Evolutionary conservation across 345 rosid species (phyloP), one percentile per base, ranked within the genome.

Genomic region (Eucalyptus polybractea): DNA sequence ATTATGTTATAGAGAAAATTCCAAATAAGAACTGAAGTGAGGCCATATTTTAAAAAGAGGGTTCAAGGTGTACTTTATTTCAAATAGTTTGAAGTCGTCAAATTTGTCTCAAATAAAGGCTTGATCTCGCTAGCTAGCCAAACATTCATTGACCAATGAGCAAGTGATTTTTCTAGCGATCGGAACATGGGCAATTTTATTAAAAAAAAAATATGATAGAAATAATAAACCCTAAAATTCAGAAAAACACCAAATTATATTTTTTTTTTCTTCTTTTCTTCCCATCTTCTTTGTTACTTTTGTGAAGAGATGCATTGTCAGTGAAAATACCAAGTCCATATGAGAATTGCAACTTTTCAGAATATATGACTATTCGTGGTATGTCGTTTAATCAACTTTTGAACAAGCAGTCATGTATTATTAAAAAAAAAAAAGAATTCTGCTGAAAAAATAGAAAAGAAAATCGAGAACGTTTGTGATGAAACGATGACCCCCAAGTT

Each of bases 61-160:
- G 27, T 5, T 54, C 10, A 8, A 54, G 12, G 27, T 56, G 12
- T 4, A 56, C 13, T 24, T 56, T 56, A 9, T 56, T 24, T 56
- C 62, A 56, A 56, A 56, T 56, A 10, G 13, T 56, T 0, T 24
- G 3, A 56, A 56, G 3, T 22, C 0, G 6, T 9, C 13, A 56
- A 56, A 21, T 56, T 22, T 21, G 27, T 21, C 12, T 56, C 62
- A 56, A 22, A 56, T 56, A 56, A 56, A 56, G 6, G 29, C 62
- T 0, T 10, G 2, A 10, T 24, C 13, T 56, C 0, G 29, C 3
- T 1, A 0, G 2, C 3, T 8, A 2, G 62, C 62, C 6, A 56
- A 56, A 22, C 0, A 13, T 56, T 24, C 27, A 24, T 24, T 24
- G 6, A 13, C 62, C 62, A 4, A 24, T 0, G 13, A 56, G 1